Base-by-base conservation (phyloP, 2,329 filamentous ascomycete species). In the Talaromyces piceae region DNA sequence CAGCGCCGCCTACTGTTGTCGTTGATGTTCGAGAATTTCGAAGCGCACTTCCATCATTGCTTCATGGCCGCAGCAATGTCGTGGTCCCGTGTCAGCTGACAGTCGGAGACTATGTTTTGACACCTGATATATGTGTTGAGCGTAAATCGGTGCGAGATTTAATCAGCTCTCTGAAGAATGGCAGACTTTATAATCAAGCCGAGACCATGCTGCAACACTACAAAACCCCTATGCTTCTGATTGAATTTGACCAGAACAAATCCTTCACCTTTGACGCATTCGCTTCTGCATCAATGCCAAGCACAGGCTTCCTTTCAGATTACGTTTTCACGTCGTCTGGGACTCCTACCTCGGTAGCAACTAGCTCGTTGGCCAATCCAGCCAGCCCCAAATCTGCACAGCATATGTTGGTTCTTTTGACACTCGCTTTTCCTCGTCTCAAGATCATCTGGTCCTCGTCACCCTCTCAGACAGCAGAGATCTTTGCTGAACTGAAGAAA, bases 211-310 rank as follows among this genome's bases (percentile, higher is more conserved):
- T 94, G 53, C 83, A 88, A 66, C 84, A 97, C 72, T 98, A 98
- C 79, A 86, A 86, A 63, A 83, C 72, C 58, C 86, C 90, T 0
- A 88, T 97, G 81, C 82, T 98, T 5, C 81, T 98, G 41, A 97
- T 98, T 63, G 93, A 98, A 69, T 98, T 98, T 67, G 91, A 96
- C 66, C 87, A 95, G 65, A 91, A 95, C 73, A 96, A 95, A 68
- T 91, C 88, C 3, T 98, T 98, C 69, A 97, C 91, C 0, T 83
- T 98, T 13, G 93, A 91, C 67, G 86, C 87, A 0, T 72, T 72
- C 56, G 61, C 67, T 3, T 68, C 67, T 25, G 59, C 66, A 26
- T 61, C 67, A 79, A 63, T 64, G 44, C 59, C 69, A 25, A 62
- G 63, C 51, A 61, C 69, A 45, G 63, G 59, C 6, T 69, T 68